Conservation (phyloP, 2,329 filamentous ascomycete species). For the Ascomycota sp. region DNA sequence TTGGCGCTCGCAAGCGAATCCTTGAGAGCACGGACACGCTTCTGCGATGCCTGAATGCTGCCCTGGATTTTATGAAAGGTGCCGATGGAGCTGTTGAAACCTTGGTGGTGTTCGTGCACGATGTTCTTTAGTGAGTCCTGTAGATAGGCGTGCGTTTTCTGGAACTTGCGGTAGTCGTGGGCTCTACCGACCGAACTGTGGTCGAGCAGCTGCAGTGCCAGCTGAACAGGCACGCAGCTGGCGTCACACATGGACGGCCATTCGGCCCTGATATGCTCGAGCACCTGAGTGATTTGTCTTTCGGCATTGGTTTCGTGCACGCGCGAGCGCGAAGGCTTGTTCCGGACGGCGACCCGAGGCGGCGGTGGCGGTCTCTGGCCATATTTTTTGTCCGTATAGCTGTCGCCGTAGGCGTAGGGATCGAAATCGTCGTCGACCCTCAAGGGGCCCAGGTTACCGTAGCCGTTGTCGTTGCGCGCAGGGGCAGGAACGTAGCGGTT, state of each 20-base stretch:
- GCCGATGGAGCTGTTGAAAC: constrained; percentile 96
- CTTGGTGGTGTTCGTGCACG: constrained; percentile 95
- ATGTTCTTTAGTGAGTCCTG: constrained; percentile 83
- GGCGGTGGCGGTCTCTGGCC: constrained; percentile 14
- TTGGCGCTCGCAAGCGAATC: constrained; percentile 66
- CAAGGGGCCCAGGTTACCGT: constrained; percentile 21
- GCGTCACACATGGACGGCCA: constrained; percentile 83
- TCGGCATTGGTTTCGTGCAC: constrained; percentile 26
- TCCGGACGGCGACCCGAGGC: constrained; percentile 11
- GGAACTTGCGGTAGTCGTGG: constrained; percentile 67
- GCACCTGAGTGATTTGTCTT: constrained; percentile 36
- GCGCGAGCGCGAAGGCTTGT: constrained; percentile 14
- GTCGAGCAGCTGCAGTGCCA: constrained; percentile 87
- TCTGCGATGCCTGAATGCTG: constrained; percentile 74
- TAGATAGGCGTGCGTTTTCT: constrained; percentile 65
- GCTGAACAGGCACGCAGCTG: constrained; percentile 77
- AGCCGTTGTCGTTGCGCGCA: constrained; percentile 14
- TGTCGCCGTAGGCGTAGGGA: constrained; percentile 18
- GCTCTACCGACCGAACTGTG: constrained; percentile 80
- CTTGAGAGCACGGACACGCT: constrained; percentile 60
- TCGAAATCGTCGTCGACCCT: constrained; percentile 25
- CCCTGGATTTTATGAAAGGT: constrained; percentile 97
- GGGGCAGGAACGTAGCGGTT: constrained; percentile 26
- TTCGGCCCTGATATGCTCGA: constrained; percentile 65
- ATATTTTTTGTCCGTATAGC: constrained; percentile 21